A percentile compares a stretch with the other conserved stretches of the same genome.
Conservation (phyloP, 176 grass and related monocot species). For the Alopecurus myosuroides region DNA sequence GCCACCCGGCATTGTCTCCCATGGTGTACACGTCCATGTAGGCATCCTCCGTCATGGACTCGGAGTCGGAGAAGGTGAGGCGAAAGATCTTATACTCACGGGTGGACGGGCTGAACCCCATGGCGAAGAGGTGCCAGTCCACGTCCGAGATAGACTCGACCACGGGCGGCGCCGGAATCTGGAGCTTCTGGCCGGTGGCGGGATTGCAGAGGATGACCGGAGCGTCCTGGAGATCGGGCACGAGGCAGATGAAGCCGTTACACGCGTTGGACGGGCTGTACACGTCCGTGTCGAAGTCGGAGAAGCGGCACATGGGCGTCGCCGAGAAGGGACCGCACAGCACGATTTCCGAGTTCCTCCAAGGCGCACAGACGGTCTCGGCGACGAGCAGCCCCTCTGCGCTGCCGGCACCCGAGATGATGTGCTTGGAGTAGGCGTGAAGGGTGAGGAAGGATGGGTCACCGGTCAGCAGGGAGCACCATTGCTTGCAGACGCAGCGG, state of each 20-base stretch:
- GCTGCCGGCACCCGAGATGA: not conserved
- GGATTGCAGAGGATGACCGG: not conserved
- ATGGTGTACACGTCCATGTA: not conserved
- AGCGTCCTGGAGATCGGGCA: not conserved
- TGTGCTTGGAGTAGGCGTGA: not conserved
- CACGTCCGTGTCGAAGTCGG: not conserved
- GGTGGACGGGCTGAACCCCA: not conserved
- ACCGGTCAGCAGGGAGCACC: not conserved
- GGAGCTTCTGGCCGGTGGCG: not conserved
- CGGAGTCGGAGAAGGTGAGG: not conserved
- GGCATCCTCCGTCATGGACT: too few species aligned
- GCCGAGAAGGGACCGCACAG: not conserved
- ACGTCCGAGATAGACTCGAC: not conserved
- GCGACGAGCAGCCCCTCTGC: not conserved
- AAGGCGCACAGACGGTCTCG: not conserved
- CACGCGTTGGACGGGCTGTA: not conserved
- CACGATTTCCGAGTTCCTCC: not conserved
- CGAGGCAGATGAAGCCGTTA: not conserved
- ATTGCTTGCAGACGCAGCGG: not conserved
- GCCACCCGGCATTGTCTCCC: not conserved
- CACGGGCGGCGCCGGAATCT: not conserved
- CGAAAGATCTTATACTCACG: not conserved
- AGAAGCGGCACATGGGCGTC: not conserved
- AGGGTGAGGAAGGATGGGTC: not conserved
- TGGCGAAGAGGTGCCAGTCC: not conserved